Evolutionary conservation across 202 grass and related monocot genomes (phyloP), one percentile per base, ranked within the genome.

Genomic region (Panicum virgatum): DNA sequence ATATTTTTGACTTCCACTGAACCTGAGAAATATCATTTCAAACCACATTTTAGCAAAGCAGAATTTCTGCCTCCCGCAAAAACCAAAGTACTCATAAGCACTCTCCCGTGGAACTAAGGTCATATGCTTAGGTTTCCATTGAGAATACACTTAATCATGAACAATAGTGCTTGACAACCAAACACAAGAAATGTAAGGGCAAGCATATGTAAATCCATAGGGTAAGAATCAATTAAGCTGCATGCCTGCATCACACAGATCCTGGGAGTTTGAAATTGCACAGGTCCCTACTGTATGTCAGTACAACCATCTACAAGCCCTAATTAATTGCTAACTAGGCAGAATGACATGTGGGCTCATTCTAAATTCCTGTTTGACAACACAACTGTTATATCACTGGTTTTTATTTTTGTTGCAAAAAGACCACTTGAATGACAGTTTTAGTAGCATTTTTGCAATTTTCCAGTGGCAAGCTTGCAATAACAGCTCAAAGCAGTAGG

Each of bases 31-130:
- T 37, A 27, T 5, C 26, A 38, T 52, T 65, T 45, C 46, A 19
- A 63, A 38, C 68, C 19, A 7, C 18, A 79, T 65, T 56, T 56
- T 53, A 73, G 58, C 46, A 66, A 25, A 65, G 61, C 54, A 36
- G 48, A 75, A 76, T 46, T n/a, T 44, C 27, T 53, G 12, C 37
- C 12, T 44, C 54, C 22, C 9, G 54, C 25, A 38, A 64, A 64
- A 56, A 44, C 43, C 19, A 16, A 45, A n/a, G 47, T 58, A 77
- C 27, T 70, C 67, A 30, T 51, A 72, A 30, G 18, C 47, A 76
- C 23, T 56, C 36, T 42, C 2, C 2, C 0, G 14, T 37, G 52
- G 3, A 38, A 82, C 23, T 57, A 85, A 44, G 12, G n/a, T 3
- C 12, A 12, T 14, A 39, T 76, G 47, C 13, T 42, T 34, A 69